Evolutionary conservation across 2,329 filamentous ascomycete species (phyloP), one percentile per base, ranked within the genome.

Genomic region (Venturia asperata): DNA sequence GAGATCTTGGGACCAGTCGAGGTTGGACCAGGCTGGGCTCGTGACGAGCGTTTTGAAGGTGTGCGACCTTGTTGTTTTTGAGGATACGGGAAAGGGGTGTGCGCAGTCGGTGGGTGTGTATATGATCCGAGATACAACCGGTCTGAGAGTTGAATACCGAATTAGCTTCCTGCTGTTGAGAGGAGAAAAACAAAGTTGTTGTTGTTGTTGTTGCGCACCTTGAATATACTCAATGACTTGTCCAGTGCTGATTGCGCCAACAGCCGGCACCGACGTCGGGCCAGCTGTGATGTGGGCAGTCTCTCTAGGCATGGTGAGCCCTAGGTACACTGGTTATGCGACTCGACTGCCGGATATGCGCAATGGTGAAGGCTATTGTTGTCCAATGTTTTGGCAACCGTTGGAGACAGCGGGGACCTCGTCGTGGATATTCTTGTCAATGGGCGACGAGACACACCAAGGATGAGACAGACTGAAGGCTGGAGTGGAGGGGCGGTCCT

Each of bases 151-250:
- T 17, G 41, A 17, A 17, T 30, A 1, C 34, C 13, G 15, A 19
- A 5, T 61, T 21, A 43, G 34, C 56, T 19, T 21, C 63, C 21
- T 56, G 60, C 21, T 49, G 30, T 41, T 27, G 34, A 27, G 24
- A 49, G 27, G 7, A 49, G 30, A 37, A n/a, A 34, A 64, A 61
- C 11, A 42, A 15, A n/a, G 43, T 17, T 15, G 2, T 2, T 30
- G 49, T 37, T 58, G 52, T 58, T 58, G 30, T 37, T 34, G 19
- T 37, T 64, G 80, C 85, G 72, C 82, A 96, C 92, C 90, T 81
- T 92, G 90, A 72, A 97, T 96, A 78, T 96, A 97, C 81, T 97
- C 92, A 74, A 97, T 92, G 71, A 96, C 87, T 80, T 96, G 91
- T 68, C 91, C 92, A 79, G 90, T 85, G 77, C 64, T 61, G 41